Evolutionary conservation across 2,329 filamentous ascomycete genomes (phyloP), one percentile per base, ranked within the genome.

Genomic region (Ceratocystis alfenasii): DNA sequence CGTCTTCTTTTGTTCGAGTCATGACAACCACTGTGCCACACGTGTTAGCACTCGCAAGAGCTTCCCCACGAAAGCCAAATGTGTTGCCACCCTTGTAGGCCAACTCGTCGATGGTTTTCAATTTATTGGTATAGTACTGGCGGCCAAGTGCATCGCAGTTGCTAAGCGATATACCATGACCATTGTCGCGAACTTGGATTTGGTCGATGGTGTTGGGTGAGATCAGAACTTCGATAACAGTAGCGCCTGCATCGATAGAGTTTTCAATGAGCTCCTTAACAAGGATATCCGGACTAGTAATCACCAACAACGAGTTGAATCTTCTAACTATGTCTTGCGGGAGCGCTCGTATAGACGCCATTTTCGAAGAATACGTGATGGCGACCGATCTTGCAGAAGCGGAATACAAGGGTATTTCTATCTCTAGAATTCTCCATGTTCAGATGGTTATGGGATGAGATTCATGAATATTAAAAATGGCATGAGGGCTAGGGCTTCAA

Each of bases 241-340:
- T 87, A 12, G 88, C 87, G 64, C 80, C 78, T 6, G 88, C 87
- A 73, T 93, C 88, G 22, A 92, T 80, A 55, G 87, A 80, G 73
- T 93, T 92, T 70, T 92, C 89, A 41, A 92, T 74, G 3, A 92
- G 82, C 74, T 92, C 89, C 72, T 92, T 92, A 70, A 90, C 81
- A 1, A 89, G 75, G 10, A 82, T 80, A 12, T 78, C 75, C 0
- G 88, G 80, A 6, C 83, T 82, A 4, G 80, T 78, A 62, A 91
- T 79, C 59, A 80, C 78, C 69, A 85, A 78, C 2, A 82, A 78
- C 6, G 87, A 84, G 45, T 84, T 81, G 5, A 92, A 77, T 10
- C 83, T 79, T 60, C 80, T 79, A 25, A 80, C 76, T 15, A 81
- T 79, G 2, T 77, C 74, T 46, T 76, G 70, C 1, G 82, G 75